A percentile compares a stretch with the other conserved stretches of the same genome.
phyloP scores from a whole-genome alignment of 140 eudicot genomes.

The Ambrosia hybrid region DNA sequence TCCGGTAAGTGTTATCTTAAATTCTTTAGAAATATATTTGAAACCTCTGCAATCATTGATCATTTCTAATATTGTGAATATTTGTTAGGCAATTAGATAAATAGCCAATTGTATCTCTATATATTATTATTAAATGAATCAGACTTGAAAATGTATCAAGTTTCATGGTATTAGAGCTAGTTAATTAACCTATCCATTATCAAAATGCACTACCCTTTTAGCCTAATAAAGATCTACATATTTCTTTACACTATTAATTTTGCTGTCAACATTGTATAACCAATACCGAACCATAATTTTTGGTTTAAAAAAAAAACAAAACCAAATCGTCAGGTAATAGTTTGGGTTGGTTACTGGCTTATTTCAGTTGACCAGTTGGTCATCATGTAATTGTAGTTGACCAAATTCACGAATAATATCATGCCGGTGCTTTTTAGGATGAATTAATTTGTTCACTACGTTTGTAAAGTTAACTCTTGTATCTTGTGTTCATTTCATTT shows the following conservation, averaged over 20 bases:
- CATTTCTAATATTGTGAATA: not conserved
- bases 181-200: not conserved
- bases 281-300: not conserved
- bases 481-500: too few relatives aligned
- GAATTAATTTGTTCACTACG: too few relatives aligned
- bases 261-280: not conserved
- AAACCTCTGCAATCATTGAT: not conserved
- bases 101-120: not conserved
- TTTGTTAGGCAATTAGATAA: not conserved
- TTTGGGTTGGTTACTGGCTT: too few relatives aligned
- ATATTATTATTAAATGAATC: not conserved
- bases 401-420: too few relatives aligned
- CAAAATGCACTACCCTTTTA: not conserved
- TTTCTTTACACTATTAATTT: not conserved
- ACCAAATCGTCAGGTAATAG: too few relatives aligned
- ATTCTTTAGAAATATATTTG: conserved; percentile 19
- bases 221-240: not conserved
- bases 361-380: too few relatives aligned
- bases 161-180: not conserved
- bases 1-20: conserved; percentile 57
- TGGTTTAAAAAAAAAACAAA: too few relatives aligned
- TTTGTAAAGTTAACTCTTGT: too few relatives aligned
- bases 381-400: too few relatives aligned
- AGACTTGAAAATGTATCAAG: not conserved
- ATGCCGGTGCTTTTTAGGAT: too few relatives aligned